Conservation (phyloP, 2,329 filamentous ascomycete species). For the Pseudogymnoascus sp. region DNA sequence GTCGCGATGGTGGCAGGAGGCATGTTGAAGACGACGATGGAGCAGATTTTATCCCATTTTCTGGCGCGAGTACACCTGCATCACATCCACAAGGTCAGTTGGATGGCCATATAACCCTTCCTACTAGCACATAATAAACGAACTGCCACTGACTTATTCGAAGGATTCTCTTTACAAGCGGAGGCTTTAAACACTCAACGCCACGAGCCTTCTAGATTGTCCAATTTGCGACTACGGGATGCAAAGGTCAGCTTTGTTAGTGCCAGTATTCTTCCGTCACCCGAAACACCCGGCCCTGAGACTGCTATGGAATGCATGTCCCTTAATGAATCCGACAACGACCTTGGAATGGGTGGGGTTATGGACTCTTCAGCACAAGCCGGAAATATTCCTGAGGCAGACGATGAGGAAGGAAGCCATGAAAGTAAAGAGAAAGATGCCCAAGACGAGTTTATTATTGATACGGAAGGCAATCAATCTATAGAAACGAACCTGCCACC, state of each 20-base stretch:
- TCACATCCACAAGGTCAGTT: neutral
- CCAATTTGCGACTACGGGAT: slow-evolving; percentile 46
- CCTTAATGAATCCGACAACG: slow-evolving; percentile 11
- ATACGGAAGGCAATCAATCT: slow-evolving; percentile 27
- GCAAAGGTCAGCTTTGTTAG: slow-evolving; percentile 54
- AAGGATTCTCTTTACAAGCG: slow-evolving; percentile 40
- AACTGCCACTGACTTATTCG: slow-evolving; percentile 23
- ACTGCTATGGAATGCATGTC: slow-evolving; percentile 21
- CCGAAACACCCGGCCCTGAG: slow-evolving; percentile 21
- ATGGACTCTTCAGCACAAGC: neutral
- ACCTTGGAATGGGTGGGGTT: neutral
- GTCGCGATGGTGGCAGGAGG: slow-evolving; percentile 15
- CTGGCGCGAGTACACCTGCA: neutral
- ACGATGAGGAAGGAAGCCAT: neutral
- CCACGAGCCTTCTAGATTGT: slow-evolving; percentile 40
- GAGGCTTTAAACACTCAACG: slow-evolving; percentile 52
- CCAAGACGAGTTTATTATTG: slow-evolving; percentile 29
- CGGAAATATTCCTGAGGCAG: neutral
- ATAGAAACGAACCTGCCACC: slow-evolving; percentile 28
- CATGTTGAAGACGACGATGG: slow-evolving; percentile 10
- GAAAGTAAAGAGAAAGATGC: neutral
- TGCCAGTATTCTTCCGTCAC: slow-evolving; percentile 42
- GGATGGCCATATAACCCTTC: neutral
- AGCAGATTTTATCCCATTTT: slow-evolving; percentile 13
- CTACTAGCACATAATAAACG: neutral